Evolutionary conservation across 2,329 filamentous ascomycete genomes (phyloP), one percentile per base, ranked within the genome.

Genomic region (Elsinoe fawcettii): DNA sequence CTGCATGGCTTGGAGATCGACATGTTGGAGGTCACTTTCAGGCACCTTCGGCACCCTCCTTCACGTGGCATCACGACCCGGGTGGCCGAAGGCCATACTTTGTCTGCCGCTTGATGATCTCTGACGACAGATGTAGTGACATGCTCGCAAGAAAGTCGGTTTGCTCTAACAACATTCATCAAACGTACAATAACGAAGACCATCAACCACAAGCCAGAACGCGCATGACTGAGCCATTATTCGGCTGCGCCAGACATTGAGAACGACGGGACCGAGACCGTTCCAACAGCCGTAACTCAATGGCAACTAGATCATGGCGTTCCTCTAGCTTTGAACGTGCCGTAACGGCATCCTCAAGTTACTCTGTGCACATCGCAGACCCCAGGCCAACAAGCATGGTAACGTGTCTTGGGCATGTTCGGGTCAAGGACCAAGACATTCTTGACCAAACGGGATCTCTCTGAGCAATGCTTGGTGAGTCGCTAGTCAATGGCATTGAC

Each of bases 261-360:
- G 16, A 44, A 36, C 49, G 18, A 53, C 30, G 6, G 30, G 49
- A n/a, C 16, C 30, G 18, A 36, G 9, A 14, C 49, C 49, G 23
- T 36, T 37, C 16, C 18, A 53, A 14, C 49, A 36, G 49, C 49
- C 49, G 49, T 53, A 53, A 53, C 30, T 32, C 32, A 53, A 36
- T 53, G 32, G 30, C 49, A 53, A 53, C 49, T 20, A 36, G 30
- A 37, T 30, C 44, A 49, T 49, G 44, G 44, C 44, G 44, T 34
- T 34, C 25, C 34, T 12, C 32, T 49, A 34, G 27, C 23, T 49
- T 30, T n/a, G 2, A 37, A 7, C 49, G 49, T 22, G 14, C 49
- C 30, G 32, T 5, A 37, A 37, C 32, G 49, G 27, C n/a, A 27
- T 37, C 18, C n/a, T 14, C 46, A 51, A 51, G 12, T 34, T 20